Base-by-base conservation (phyloP, 2,329 filamentous ascomycete genomes). In the Cadophora luteo-olivacea region DNA sequence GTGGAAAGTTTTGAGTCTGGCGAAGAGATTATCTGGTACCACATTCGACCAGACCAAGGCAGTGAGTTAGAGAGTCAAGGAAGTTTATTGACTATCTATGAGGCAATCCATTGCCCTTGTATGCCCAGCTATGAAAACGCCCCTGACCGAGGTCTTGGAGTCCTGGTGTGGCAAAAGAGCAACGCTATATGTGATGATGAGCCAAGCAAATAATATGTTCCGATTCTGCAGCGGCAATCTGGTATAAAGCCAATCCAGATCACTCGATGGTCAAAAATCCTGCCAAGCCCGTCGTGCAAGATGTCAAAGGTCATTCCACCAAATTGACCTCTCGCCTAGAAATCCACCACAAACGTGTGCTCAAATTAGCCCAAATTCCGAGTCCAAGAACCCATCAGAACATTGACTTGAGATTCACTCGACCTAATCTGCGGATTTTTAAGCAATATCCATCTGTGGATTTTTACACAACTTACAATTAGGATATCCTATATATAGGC, bases 391-490 rank as follows among this genome's bases (percentile, higher is more conserved):
- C 57, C 57, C 57, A 60, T 36, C 33, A 60, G 57, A 60, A 41
- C 3, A 22, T 41, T 41, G 36, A 58, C 5, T 29, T 29, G 36
- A 38, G 12, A 38, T 38, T 11, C 8, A 3, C 57, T 25, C 41
- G 33, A 19, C 38, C 32, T 60, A 60, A 14, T 57, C 33, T 58
- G 9, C 7, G 45, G 6, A 2, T 0, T 2, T 45, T 22, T 45
- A 45, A 60, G 22, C n/a, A 25, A 22, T 33, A 22, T 6, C 25
- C 11, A 19, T 29, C 16, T 19, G 5, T 12, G 16, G 22, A 29
- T 60, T 5, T 0, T 11, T 22, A 33, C 4, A 7, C n/a, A 14
- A 69, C 68, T 66, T 54, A 75, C 72, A 72, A 48, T 65, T 69
- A 29, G 66, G 67, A 55, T 68, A 74, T n/a, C 66, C 58, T 36